Evolutionary conservation across 352 stramenopile species (phyloP).

Genomic region (Pythium brassicae): DNA sequence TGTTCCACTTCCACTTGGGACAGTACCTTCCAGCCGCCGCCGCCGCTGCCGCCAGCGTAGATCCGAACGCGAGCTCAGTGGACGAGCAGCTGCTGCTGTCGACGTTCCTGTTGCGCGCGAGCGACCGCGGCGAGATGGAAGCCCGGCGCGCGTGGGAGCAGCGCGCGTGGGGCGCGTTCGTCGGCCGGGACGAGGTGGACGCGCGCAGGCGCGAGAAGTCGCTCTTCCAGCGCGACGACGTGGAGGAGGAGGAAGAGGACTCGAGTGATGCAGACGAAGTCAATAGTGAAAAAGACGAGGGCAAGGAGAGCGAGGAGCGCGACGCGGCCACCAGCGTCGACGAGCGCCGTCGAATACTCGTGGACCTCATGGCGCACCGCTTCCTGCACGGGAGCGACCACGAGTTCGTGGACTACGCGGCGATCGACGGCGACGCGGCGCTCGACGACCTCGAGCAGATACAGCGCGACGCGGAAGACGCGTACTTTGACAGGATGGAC

Average conservation of each 20-base stretch:
- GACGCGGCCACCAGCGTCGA: slow-evolving; percentile 18
- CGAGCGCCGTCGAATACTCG: slow-evolving; percentile 50
- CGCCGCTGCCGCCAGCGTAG: neutral
- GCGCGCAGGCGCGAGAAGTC: slow-evolving; percentile 16
- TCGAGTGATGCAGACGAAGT: slow-evolving; percentile 26
- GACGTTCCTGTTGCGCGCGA: slow-evolving; percentile 65
- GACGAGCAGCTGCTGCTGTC: slow-evolving; percentile 33
- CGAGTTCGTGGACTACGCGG: slow-evolving; percentile 59
- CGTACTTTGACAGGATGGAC: slow-evolving; percentile 55
- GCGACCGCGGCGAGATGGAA: slow-evolving; percentile 68
- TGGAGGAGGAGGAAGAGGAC: slow-evolving; percentile 40
- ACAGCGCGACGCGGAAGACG: slow-evolving; percentile 74
- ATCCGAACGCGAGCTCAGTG: neutral
- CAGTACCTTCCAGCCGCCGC: slow-evolving; percentile 40
- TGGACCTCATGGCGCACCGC: slow-evolving; percentile 69
- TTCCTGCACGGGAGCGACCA: slow-evolving; percentile 64
- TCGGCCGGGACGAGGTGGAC: slow-evolving; percentile 18
- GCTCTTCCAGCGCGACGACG: slow-evolving; percentile 31
- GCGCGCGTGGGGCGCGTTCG: slow-evolving; percentile 46
- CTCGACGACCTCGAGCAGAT: slow-evolving; percentile 67
- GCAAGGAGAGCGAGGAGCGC: slow-evolving; percentile 17
- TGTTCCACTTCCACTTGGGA: slow-evolving; percentile 83
- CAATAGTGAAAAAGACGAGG: slow-evolving; percentile 25
- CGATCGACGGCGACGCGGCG: slow-evolving; percentile 52
- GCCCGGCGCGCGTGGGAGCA: slow-evolving; percentile 53